Evolutionary conservation across 306 rosid species (phyloP), one percentile per base, ranked within the genome.

Genomic region (Cicer judaicum): DNA sequence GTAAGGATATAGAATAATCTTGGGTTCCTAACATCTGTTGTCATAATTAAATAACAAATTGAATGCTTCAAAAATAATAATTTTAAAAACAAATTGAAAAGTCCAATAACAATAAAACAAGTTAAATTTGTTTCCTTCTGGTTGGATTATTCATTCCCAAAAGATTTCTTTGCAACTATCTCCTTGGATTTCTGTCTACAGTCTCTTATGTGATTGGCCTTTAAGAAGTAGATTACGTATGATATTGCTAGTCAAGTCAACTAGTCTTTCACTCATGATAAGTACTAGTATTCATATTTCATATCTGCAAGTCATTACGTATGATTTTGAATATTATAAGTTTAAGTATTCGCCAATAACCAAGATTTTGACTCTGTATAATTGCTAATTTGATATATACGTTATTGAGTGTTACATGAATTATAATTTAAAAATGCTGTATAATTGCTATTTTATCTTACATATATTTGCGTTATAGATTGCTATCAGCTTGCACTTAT

Each of bases 71-170:
- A n/a, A 21, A 60, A 64, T 47, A 48, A 64, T 49, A 74, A 50
- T 29, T 29, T 29, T 29, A 19, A 36, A n/a, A 46, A 63, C 53
- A 52, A 49, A 36, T 40, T 38, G 57, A 52, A 38, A 42, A 66
- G 1, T 40, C 29, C 44, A 50, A n/a, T 21, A 43, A 63, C 48
- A 48, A 56, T 36, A 78, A 63, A 55, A 63, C 40, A 77, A 54
- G 15, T 46, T 29, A 29, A 63, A 42, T 38, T 64, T 55, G 72
- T 69, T 77, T 57, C 72, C 72, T 74, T 74, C n/a, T 67, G 60
- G 48, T 46, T 18, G 55, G 34, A 3, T 63, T 13, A 24, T 38
- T 69, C 60, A 72, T 76, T 38, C 41, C 11, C 4, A 16, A 46
- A 48, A 49, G 19, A 46, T 52, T 69, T 73, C 63, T 69, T 41